A percentile compares a stretch with the other conserved stretches of the same genome.
These are phyloP conservation scores for Trypanosoma cruzi DNA, from an alignment of 208 protist species.

Conservation along the genomic window DNA sequence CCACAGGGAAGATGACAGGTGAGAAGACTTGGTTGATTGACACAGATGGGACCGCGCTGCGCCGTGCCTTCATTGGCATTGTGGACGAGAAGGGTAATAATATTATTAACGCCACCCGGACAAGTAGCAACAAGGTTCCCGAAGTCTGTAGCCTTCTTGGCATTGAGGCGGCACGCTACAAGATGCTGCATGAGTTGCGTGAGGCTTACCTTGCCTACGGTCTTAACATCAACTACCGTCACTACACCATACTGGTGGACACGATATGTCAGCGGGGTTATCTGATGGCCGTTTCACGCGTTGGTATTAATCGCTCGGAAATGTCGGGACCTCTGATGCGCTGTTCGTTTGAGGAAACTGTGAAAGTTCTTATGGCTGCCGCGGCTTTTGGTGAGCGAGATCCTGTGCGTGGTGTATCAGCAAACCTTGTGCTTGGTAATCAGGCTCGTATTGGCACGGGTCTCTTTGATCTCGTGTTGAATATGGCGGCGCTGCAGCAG, in stretches of 20 bases:
- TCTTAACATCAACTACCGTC: conserved; percentile 99
- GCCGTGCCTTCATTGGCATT: conserved; percentile 94
- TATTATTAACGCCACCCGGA: conserved; percentile 94
- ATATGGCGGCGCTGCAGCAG: conserved; percentile 90
- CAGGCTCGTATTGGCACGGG: conserved; percentile 97
- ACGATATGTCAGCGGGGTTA: conserved; percentile 98
- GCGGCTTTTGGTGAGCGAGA: conserved; percentile 97
- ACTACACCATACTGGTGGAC: conserved; percentile 98
- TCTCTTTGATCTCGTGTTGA: conserved; percentile 96
- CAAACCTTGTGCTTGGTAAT: conserved; percentile 99
- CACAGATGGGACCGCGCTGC: conserved; percentile 97
- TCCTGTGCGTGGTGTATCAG: conserved; percentile 95
- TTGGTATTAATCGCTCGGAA: conserved; percentile 96
- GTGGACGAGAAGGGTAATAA: conserved; percentile 95
- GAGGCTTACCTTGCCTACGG: conserved; percentile 95
- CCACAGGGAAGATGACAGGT: conserved; percentile 48
- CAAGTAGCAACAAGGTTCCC: conserved; percentile 98
- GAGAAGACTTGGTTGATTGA: conserved; percentile 93
- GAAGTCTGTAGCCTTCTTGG: conserved; percentile 97
- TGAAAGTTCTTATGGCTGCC: conserved; percentile 98
- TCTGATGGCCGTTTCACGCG: conserved; percentile 97
- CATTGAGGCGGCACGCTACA: conserved; percentile 84
- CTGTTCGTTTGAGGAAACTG: conserved; percentile 99
- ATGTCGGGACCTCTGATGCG: conserved; percentile 97
- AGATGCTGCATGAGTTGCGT: conserved; percentile 89